Conservation (phyloP, 2,329 filamentous ascomycete genomes). For the Fusarium chlamydosporum region DNA sequence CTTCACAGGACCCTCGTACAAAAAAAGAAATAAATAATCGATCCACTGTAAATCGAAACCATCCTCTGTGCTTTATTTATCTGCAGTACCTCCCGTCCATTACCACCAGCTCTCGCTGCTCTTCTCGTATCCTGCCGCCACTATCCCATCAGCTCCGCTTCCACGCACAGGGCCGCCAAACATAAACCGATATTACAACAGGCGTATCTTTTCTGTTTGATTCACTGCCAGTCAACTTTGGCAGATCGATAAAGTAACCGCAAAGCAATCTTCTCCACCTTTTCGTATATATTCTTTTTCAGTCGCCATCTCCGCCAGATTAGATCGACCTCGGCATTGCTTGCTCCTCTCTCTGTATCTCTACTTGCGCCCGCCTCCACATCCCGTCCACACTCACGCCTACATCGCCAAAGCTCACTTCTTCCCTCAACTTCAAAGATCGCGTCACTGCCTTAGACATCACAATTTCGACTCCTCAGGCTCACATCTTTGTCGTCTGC, state of each 20-base stretch:
- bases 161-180: constrained; percentile 10
- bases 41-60: constrained; percentile 6
- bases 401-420: constrained; percentile 5
- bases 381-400: neutral
- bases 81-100: neutral
- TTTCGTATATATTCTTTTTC: constrained; percentile 12
- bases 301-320: constrained; percentile 11
- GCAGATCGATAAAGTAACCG: constrained; percentile 16
- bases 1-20: constrained; percentile 35
- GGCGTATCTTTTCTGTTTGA: constrained; percentile 5
- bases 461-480: constrained; percentile 16
- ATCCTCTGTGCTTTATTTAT: constrained; percentile 13
- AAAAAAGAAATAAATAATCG: constrained; percentile 5
- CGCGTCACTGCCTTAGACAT: constrained; percentile 25
- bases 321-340: constrained; percentile 19
- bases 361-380: constrained; percentile 23
- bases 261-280: constrained; percentile 5
- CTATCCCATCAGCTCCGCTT: constrained; percentile 18
- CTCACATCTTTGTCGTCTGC: constrained; percentile 1
- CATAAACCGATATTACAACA: constrained; percentile 5
- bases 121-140: constrained; percentile 21
- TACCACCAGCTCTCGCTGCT: constrained; percentile 4
- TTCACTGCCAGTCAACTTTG: constrained; percentile 9
- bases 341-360: constrained; percentile 4
- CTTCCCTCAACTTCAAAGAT: constrained; percentile 6